Evolutionary conservation across 1,284 basidiomycete genomes (phyloP).

Genomic region (Moesziomyces parantarcticus): DNA sequence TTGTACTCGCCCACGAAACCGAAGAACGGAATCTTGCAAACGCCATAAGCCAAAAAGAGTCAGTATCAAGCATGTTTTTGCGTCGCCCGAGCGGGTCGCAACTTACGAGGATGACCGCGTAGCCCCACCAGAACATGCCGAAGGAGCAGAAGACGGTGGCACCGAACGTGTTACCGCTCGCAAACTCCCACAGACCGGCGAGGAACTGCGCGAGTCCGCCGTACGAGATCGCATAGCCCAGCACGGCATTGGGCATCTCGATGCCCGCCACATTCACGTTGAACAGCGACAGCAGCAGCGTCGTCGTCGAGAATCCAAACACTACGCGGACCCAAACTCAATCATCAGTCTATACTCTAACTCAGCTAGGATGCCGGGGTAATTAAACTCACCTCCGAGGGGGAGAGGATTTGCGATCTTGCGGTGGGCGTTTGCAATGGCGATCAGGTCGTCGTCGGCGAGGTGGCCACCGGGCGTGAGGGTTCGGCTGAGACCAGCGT

Average conservation of each 20-base stretch:
- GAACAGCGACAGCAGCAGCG: constrained; percentile 51
- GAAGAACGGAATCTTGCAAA: constrained; percentile 51
- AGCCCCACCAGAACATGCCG: constrained; percentile 60
- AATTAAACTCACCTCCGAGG: constrained; percentile 45
- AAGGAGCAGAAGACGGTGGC: constrained; percentile 51
- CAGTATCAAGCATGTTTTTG: neutral
- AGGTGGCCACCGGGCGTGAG: constrained; percentile 54
- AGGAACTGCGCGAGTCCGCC: constrained; percentile 54
- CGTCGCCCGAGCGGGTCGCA: too few species aligned
- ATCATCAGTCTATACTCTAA: too few species aligned
- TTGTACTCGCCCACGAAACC: constrained; percentile 47
- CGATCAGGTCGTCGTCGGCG: constrained; percentile 50
- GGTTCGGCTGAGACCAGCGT: constrained; percentile 20
- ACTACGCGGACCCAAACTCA: constrained; percentile 7
- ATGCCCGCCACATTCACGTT: constrained; percentile 45
- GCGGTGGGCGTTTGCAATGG: constrained; percentile 47
- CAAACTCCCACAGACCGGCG: constrained; percentile 59
- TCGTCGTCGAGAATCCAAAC: constrained; percentile 46
- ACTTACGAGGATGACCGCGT: constrained; percentile 36
- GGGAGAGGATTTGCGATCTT: constrained; percentile 51
- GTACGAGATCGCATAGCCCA: constrained; percentile 35
- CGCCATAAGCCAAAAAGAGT: neutral
- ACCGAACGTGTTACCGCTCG: constrained; percentile 55
- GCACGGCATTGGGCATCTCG: constrained; percentile 39
- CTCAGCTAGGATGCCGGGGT: too few species aligned